Conservation (phyloP, 495 filamentous ascomycete species). For the Echria macrotheca region DNA sequence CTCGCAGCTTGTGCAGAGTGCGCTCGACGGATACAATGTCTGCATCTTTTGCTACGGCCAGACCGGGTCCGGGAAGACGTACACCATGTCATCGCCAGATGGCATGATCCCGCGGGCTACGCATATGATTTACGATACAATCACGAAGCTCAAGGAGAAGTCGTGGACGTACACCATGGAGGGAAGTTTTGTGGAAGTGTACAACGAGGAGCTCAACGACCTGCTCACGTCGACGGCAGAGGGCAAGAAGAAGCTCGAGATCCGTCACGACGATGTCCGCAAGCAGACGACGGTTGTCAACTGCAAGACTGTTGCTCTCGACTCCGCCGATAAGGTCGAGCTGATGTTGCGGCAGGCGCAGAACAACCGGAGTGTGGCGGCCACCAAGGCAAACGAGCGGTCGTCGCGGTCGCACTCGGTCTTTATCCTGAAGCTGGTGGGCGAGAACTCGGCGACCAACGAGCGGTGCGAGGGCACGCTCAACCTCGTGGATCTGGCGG, state of each 20-base stretch:
- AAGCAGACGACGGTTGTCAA: constrained; percentile 83
- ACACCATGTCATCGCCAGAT: constrained; percentile 87
- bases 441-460: constrained; percentile 72
- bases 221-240: constrained; percentile 67
- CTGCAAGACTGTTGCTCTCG: constrained; percentile 70
- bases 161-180: constrained; percentile 94
- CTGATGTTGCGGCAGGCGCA: constrained; percentile 70
- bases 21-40: constrained; percentile 96
- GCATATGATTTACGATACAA: constrained; percentile 85
- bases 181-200: constrained; percentile 96
- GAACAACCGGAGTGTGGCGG: constrained; percentile 83
- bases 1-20: constrained; percentile 92
- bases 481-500: constrained; percentile 93
- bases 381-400: constrained; percentile 92
- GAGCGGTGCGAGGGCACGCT: constrained; percentile 88
- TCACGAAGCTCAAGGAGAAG: constrained; percentile 74
- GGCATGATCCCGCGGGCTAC: constrained; percentile 96
- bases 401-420: constrained; percentile 93
- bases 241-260: constrained; percentile 85
- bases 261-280: constrained; percentile 74
- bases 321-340: constrained; percentile 72
- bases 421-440: constrained; percentile 86
- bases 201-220: constrained; percentile 96
- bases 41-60: constrained; percentile 99
- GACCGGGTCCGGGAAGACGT: constrained; percentile 94